Evolutionary conservation across 352 stramenopile genomes (phyloP), one percentile per base, ranked within the genome.

Genomic region (Phytophthora quininea): DNA sequence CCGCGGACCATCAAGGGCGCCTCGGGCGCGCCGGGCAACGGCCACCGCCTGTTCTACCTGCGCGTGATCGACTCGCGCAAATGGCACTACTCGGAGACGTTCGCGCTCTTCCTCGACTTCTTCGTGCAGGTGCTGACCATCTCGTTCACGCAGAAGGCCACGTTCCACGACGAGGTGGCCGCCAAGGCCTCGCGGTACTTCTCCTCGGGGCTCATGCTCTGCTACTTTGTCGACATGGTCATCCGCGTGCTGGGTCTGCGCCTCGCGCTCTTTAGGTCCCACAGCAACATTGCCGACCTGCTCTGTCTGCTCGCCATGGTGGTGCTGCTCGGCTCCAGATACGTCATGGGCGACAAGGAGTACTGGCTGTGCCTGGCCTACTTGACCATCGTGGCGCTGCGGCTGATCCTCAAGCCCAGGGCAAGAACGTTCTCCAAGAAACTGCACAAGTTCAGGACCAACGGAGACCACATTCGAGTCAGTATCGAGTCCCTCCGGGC

Each of bases 11-110:
- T 89, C 58, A 94, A 94, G 59, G 66, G 80, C 59, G 66, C 71
- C 15, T 37, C 48, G 31, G 73, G 72, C 53, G 40, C 63, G 3
- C 69, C 73, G 0, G 74, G 71, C 35, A 89, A 82, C 56, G 79
- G 81, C 38, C 79, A 89, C 54, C 87, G 84, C 35, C 74, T 93
- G n/a, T 93, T 93, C 60, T 92, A 80, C 64, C 67, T 95, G 58
- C 89, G 86, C 32, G 78, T 94, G 35, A 90, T 95, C 66, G 89
- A 96, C 70, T 93, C 86, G 54, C 87, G 89, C 71, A 94, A 93
- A 67, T 96, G 89, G 86, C 89, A 96, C 67, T 95, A 96, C 72
- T 85, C 77, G 54, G 86, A 95, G 67, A 91, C 87, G 3, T 92
- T 95, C 51, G 80, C 84, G 63, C 80, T 95, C 30, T 95, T 94